Percentiles rank a stretch among this genome's conserved stretches.
phyloP scores from a whole-genome alignment of 768 basidiomycete species.

The Rhodotorula taiwanensis region DNA sequence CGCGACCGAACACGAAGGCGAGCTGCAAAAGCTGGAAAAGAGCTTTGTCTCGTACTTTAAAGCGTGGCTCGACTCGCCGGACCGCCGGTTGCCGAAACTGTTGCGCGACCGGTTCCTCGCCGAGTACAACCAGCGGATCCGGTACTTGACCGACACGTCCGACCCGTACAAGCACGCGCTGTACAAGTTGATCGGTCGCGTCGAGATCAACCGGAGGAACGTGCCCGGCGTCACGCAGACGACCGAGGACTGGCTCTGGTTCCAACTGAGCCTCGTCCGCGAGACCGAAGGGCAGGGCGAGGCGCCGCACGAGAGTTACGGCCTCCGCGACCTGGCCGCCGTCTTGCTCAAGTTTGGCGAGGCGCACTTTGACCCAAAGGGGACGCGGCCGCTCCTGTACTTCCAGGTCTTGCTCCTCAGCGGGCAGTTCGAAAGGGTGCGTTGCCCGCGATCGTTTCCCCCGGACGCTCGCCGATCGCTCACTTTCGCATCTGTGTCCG shows the following conservation, averaged over 20 bases:
- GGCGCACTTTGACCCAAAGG: conserved; percentile 52
- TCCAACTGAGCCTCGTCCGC: conserved; percentile 79
- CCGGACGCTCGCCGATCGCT: not conserved
- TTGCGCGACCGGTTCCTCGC: conserved; percentile 59
- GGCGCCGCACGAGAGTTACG: conserved; percentile 51
- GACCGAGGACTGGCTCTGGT: conserved; percentile 98
- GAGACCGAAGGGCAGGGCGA: conserved; percentile 64
- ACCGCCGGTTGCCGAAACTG: conserved; percentile 53
- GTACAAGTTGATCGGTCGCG: conserved; percentile 89
- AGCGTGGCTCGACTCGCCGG: conserved; percentile 72
- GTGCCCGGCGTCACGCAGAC: conserved; percentile 79
- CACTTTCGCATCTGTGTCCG: not conserved
- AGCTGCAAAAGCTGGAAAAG: conserved; percentile 66
- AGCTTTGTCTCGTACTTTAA: conserved; percentile 76
- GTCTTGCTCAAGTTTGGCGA: conserved; percentile 46
- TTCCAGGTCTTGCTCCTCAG: conserved; percentile 71
- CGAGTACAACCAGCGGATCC: conserved; percentile 62
- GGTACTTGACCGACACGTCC: conserved; percentile 67
- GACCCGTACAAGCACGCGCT: conserved; percentile 95
- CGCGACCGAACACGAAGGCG: conserved; percentile 59
- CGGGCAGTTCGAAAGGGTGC: conserved; percentile 86
- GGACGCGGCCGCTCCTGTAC: conserved; percentile 51
- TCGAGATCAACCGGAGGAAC: conserved; percentile 72
- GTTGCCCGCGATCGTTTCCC: conserved; percentile 35
- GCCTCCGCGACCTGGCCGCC: conserved; percentile 44